Evolutionary conservation across 768 basidiomycete genomes (phyloP), one percentile per base, ranked within the genome.

Genomic region (Termitomyces titanicus): DNA sequence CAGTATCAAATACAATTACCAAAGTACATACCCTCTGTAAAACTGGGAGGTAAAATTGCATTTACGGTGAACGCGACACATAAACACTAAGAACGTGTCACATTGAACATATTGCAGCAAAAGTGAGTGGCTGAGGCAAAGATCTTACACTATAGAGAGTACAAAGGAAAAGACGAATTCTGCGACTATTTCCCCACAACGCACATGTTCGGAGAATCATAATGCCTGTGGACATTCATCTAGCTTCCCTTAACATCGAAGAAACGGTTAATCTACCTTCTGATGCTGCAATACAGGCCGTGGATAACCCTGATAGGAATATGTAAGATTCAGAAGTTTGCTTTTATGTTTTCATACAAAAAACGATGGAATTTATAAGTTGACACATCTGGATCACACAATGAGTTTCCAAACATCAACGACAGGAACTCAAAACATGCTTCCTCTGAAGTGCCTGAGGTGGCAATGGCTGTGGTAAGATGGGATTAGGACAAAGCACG

Each of bases 131-230:
- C n/a, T n/a, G 40, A 43, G 15, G 6, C 22, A 8, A 6, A 31
- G n/a, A n/a, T n/a, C 56, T 31, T 51, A 61, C 59, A 5, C 39
- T 24, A 25, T 54, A 57, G 17, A 61, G 15, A 27, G 24, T 13
- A 17, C 54, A 5, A 31, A 61, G 43, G 35, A 35, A 51, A 29
- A 54, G 35, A 4, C 57, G 49, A 5, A 61, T 24, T 37, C n/a
- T 49, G 13, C 51, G 51, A 12, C 43, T 58, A 42, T 56, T 56
- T 12, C n/a, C n/a, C n/a, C n/a, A n/a, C n/a, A n/a, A n/a, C n/a
- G n/a, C n/a, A n/a, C n/a, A n/a, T n/a, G n/a, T n/a, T n/a, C n/a
- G n/a, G n/a, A n/a, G n/a, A n/a, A n/a, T n/a, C n/a, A n/a, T n/a
- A n/a, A n/a, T n/a, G n/a, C n/a, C n/a, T n/a, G n/a, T n/a, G n/a